These are phyloP conservation scores for Penicillium italicum DNA, from an alignment of 2,329 filamentous ascomycete genomes.

Conservation along the genomic window DNA sequence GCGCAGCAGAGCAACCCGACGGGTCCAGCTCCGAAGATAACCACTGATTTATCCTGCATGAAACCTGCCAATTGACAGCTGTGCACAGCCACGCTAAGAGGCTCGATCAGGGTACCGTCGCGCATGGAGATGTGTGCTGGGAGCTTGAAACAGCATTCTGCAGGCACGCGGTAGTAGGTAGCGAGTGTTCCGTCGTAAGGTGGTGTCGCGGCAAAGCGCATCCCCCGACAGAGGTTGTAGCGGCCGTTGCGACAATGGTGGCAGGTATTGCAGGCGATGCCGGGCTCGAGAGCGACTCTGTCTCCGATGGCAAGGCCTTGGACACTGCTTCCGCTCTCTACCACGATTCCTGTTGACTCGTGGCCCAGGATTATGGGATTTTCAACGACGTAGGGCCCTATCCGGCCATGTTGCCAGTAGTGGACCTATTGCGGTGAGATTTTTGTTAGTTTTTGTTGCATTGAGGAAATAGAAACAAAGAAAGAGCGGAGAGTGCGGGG, in stretches of 20 bases:
- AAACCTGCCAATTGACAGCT: slow-evolving; percentile 68
- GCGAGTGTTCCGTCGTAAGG: slow-evolving; percentile 81
- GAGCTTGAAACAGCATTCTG: slow-evolving; percentile 86
- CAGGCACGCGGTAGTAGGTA: slow-evolving; percentile 73
- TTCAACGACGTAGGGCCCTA: slow-evolving; percentile 37
- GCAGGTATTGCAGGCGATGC: slow-evolving; percentile 68
- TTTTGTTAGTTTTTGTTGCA: neutral
- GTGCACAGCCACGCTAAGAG: slow-evolving; percentile 77
- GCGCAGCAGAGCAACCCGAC: slow-evolving; percentile 81
- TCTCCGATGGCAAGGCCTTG: slow-evolving; percentile 59
- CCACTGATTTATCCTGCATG: slow-evolving; percentile 68
- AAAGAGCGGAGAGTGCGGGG: neutral
- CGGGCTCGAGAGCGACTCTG: slow-evolving; percentile 70
- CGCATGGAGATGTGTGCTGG: slow-evolving; percentile 58
- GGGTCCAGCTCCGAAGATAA: slow-evolving; percentile 79
- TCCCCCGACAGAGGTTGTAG: slow-evolving; percentile 82
- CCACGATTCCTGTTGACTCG: slow-evolving; percentile 64
- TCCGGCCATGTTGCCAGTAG: slow-evolving; percentile 40
- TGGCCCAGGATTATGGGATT: slow-evolving; percentile 54
- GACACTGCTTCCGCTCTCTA: slow-evolving; percentile 54
- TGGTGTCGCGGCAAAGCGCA: slow-evolving; percentile 86
- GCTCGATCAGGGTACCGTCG: slow-evolving; percentile 84
- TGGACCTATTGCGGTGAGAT: slow-evolving; percentile 28
- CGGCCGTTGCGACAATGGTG: slow-evolving; percentile 67
- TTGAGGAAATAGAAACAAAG: neutral